These are phyloP conservation scores for Astragalus membranaceus DNA, from an alignment of 306 rosid species.

Conservation along the genomic window DNA sequence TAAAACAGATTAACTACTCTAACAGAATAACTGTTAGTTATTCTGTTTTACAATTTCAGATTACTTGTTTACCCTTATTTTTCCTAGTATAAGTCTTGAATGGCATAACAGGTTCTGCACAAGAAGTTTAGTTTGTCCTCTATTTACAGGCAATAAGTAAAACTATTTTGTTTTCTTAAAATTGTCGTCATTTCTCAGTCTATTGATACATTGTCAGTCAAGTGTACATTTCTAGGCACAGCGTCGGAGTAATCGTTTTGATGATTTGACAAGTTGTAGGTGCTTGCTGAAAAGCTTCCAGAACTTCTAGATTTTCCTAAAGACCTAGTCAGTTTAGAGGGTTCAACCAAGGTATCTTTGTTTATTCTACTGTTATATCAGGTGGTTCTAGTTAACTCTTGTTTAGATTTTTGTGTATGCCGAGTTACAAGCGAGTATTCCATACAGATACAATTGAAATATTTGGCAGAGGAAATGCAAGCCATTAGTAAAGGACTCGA, in stretches of 20 bases:
- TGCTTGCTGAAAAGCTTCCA: slow-evolving; percentile 82
- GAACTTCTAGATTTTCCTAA: slow-evolving; percentile 83
- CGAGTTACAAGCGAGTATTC: slow-evolving; percentile 17
- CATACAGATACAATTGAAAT: slow-evolving; percentile 85
- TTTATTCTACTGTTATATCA: slow-evolving; percentile 5
- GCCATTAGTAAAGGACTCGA: slow-evolving; percentile 91
- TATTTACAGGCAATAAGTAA: neutral
- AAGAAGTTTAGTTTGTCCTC: neutral
- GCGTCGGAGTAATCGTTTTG: slow-evolving; percentile 3
- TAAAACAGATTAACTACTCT: no score
- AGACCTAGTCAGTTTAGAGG: slow-evolving; percentile 72
- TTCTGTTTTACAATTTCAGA: no score
- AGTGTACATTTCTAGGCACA: neutral
- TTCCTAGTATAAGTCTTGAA: no score
- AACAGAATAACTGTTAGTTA: no score
- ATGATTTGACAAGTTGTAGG: slow-evolving; percentile 47
- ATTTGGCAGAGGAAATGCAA: slow-evolving; percentile 99
- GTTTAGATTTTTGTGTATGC: slow-evolving; percentile 7
- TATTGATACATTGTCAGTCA: neutral
- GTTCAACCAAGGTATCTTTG: slow-evolving; percentile 61
- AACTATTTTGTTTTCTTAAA: neutral
- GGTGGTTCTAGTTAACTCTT: slow-evolving; percentile 7
- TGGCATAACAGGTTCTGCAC: no score
- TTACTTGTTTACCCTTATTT: no score
- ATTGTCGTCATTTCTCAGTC: neutral